These are phyloP conservation scores for Celoporthe dispersa DNA, from an alignment of 2,329 filamentous ascomycete species.

Conservation along the genomic window DNA sequence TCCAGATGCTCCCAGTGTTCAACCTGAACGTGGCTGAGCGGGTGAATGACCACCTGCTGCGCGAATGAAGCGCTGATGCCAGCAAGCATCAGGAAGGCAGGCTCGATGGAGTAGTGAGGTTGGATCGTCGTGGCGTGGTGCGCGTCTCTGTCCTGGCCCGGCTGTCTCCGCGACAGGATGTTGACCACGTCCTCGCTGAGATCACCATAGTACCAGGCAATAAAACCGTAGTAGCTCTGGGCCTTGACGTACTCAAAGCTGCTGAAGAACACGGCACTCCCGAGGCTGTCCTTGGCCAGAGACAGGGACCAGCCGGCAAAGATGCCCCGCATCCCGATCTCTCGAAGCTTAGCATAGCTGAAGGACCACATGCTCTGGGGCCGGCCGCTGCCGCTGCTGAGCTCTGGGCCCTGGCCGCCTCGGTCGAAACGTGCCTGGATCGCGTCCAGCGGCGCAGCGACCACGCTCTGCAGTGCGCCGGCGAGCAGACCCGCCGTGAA, in stretches of 20 bases:
- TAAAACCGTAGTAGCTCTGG: slow-evolving; percentile 73
- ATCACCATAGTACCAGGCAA: slow-evolving; percentile 71
- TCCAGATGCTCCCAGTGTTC: slow-evolving; percentile 76
- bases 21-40: slow-evolving; percentile 71
- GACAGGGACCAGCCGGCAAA: slow-evolving; percentile 75
- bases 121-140: slow-evolving; percentile 58
- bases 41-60: slow-evolving; percentile 73
- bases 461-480: slow-evolving; percentile 69
- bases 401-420: slow-evolving; percentile 34
- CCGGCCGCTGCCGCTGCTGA: slow-evolving; percentile 43
- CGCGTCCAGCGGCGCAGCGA: slow-evolving; percentile 77
- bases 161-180: slow-evolving; percentile 52
- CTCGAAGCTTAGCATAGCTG: slow-evolving; percentile 66
- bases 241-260: slow-evolving; percentile 78
- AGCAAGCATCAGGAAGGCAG: slow-evolving; percentile 70
- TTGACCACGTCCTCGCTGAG: slow-evolving; percentile 57
- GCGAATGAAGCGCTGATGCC: slow-evolving; percentile 70
- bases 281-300: slow-evolving; percentile 70
- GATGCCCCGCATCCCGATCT: slow-evolving; percentile 73
- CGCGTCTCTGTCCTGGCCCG: slow-evolving; percentile 32
- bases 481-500: slow-evolving; percentile 73
- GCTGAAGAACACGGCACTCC: slow-evolving; percentile 73
- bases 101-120: slow-evolving; percentile 77
- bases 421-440: slow-evolving; percentile 73
- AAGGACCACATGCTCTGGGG: slow-evolving; percentile 75